These are phyloP conservation scores for Helotiales sp. DNA, from an alignment of 2,329 filamentous ascomycete genomes.

Conservation along the genomic window DNA sequence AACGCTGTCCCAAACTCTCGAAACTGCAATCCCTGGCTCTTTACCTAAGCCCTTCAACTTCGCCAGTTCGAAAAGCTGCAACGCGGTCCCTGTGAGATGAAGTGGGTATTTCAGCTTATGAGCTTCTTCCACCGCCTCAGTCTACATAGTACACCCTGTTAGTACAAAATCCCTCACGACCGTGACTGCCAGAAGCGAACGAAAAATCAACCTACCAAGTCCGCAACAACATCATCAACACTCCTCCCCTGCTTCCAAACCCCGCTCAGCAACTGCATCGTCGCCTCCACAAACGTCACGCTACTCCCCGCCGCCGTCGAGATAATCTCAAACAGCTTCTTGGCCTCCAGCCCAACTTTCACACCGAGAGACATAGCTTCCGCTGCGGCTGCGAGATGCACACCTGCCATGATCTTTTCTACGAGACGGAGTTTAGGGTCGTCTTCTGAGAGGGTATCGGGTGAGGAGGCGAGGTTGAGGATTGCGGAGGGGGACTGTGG, in stretches of 20 bases:
- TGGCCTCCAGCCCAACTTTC: constrained; percentile 56
- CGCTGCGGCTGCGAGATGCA: constrained; percentile 59
- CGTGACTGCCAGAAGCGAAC: background rate
- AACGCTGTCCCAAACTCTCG: constrained; percentile 47
- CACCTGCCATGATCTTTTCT: constrained; percentile 61
- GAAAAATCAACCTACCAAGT: constrained; percentile 37
- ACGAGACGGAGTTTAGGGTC: constrained; percentile 51
- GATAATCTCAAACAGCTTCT: constrained; percentile 54
- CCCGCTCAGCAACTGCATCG: constrained; percentile 45
- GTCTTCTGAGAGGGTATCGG: constrained; percentile 32
- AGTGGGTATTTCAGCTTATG: constrained; percentile 44
- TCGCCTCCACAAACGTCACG: constrained; percentile 47
- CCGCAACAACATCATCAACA: constrained; percentile 46
- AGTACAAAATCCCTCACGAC: constrained; percentile 4
- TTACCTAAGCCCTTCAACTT: constrained; percentile 43
- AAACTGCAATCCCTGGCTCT: constrained; percentile 46
- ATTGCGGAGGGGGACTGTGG: constrained; percentile 31
- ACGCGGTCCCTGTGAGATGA: constrained; percentile 44
- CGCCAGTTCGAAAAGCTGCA: constrained; percentile 46
- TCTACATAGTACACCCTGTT: constrained; percentile 44
- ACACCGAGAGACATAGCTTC: constrained; percentile 63
- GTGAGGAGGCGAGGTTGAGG: constrained; percentile 29
- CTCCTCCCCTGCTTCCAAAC: constrained; percentile 45
- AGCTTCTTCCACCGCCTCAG: constrained; percentile 41
- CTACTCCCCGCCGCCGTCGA: constrained; percentile 46